Evolutionary conservation across 2,329 filamentous ascomycete species (phyloP).

Genomic region (Phaeosphaeriaceae sp.): DNA sequence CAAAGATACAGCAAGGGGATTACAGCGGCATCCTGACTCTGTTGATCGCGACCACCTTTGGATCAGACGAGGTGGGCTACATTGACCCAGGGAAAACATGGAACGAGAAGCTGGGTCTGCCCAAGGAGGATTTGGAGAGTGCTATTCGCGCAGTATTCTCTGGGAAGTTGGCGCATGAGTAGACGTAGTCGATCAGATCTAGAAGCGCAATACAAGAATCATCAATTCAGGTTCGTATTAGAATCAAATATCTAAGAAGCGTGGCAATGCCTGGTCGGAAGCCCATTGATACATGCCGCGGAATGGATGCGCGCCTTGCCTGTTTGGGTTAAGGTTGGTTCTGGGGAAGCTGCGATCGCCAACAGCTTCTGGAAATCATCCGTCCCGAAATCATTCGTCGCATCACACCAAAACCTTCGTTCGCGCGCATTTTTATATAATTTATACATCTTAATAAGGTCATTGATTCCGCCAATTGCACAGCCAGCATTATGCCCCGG

Average conservation of each 20-base stretch:
- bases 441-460: neutral
- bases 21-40: slow-evolving; percentile 28
- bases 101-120: slow-evolving; percentile 53
- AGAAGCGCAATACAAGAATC: no score
- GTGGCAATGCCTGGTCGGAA: no score
- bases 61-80: slow-evolving; percentile 29
- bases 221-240: no score
- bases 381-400: slow-evolving; percentile 10
- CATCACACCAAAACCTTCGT: neutral
- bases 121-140: slow-evolving; percentile 50
- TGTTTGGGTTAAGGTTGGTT: slow-evolving; percentile 1
- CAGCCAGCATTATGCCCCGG: slow-evolving; percentile 50
- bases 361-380: slow-evolving; percentile 11
- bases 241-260: no score
- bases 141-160: slow-evolving; percentile 40
- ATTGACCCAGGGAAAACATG: slow-evolving; percentile 34
- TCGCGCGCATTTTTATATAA: neutral
- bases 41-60: slow-evolving; percentile 26
- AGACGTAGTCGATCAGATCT: neutral
- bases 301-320: slow-evolving; percentile 7
- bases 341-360: slow-evolving; percentile 17
- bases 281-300: neutral
- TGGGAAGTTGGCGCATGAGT: slow-evolving; percentile 1
- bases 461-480: slow-evolving; percentile 27
- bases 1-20: slow-evolving; percentile 48